Evolutionary conservation across 371 early-diverging fungal species (phyloP).

Genomic region (Encephalitozoon romaleae): DNA sequence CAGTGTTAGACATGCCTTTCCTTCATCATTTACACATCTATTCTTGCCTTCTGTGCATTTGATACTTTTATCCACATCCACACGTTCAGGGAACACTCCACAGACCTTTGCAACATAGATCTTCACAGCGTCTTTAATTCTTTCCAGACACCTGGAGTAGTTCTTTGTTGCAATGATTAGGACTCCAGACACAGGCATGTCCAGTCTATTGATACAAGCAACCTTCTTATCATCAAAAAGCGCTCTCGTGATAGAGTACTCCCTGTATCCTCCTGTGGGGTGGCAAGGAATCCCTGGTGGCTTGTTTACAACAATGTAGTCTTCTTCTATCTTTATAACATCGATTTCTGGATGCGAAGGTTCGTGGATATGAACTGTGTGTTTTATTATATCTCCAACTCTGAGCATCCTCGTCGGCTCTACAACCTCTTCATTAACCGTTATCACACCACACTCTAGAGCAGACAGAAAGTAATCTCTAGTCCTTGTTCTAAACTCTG

Average conservation of each 20-base stretch:
- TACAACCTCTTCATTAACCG: constrained; percentile 54
- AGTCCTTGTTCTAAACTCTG: constrained; percentile 55
- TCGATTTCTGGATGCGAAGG: constrained; percentile 51
- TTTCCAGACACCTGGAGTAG: constrained; percentile 37
- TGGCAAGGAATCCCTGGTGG: constrained; percentile 62
- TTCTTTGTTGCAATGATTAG: constrained; percentile 55
- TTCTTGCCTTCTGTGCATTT: constrained; percentile 28
- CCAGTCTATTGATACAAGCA: constrained; percentile 60
- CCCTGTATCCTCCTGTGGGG: constrained; percentile 58
- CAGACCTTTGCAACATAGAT: constrained; percentile 59
- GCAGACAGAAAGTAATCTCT: constrained; percentile 55
- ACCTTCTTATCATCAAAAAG: constrained; percentile 32
- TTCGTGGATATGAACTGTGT: constrained; percentile 60
- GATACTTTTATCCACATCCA: constrained; percentile 45
- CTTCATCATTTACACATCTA: constrained; percentile 40
- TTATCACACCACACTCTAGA: constrained; percentile 56
- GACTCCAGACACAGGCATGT: constrained; percentile 62
- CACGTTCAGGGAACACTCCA: constrained; percentile 54
- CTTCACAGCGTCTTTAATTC: constrained; percentile 53
- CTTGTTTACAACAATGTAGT: constrained; percentile 60
- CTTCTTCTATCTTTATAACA: constrained; percentile 47
- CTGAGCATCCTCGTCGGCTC: constrained; percentile 40
- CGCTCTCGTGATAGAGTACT: constrained; percentile 55
- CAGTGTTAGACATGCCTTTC: constrained; percentile 52
- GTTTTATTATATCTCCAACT: constrained; percentile 56